Evolutionary conservation across 805 yeast genomes (phyloP).

Genomic region (Saccharomycopsis sp.): DNA sequence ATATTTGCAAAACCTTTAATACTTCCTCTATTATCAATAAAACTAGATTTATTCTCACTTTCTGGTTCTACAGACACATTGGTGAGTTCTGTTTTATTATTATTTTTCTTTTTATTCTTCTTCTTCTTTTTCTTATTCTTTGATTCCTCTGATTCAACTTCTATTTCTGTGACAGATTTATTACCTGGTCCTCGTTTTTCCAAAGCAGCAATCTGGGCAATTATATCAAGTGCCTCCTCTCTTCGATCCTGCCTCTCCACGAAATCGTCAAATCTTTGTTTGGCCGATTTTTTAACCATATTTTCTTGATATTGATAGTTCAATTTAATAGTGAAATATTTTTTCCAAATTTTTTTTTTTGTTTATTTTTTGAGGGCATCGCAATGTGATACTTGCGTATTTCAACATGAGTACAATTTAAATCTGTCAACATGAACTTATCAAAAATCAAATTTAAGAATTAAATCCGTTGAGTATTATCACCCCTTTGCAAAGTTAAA

Average conservation of each 20-base stretch:
- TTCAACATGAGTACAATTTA: no score
- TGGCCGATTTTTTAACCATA: slow-evolving; percentile 6
- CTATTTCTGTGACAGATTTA: slow-evolving; percentile 26
- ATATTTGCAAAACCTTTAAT: slow-evolving; percentile 57
- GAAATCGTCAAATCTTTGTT: slow-evolving; percentile 15
- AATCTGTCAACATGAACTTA: no score
- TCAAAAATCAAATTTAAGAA: no score
- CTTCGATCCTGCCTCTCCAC: slow-evolving; percentile 15
- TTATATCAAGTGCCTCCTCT: slow-evolving; percentile 32
- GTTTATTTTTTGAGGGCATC: no score
- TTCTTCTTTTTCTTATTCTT: slow-evolving; percentile 48
- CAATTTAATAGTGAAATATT: no score
- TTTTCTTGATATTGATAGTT: no score
- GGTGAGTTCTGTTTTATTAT: neutral
- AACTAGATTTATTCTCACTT: no score
- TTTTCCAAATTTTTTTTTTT: no score
- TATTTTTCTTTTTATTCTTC: slow-evolving; percentile 22
- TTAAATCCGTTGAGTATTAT: no score
- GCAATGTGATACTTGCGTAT: no score
- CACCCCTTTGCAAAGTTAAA: no score
- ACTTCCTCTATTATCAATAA: slow-evolving; percentile 64
- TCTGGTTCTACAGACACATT: slow-evolving; percentile 3
- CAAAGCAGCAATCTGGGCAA: slow-evolving; percentile 13
- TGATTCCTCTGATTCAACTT: slow-evolving; percentile 64
- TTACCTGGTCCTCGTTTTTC: slow-evolving; percentile 1